Evolutionary conservation across 495 filamentous ascomycete genomes (phyloP), one percentile per base, ranked within the genome.

Genomic region (Xylaria bambusicola): DNA sequence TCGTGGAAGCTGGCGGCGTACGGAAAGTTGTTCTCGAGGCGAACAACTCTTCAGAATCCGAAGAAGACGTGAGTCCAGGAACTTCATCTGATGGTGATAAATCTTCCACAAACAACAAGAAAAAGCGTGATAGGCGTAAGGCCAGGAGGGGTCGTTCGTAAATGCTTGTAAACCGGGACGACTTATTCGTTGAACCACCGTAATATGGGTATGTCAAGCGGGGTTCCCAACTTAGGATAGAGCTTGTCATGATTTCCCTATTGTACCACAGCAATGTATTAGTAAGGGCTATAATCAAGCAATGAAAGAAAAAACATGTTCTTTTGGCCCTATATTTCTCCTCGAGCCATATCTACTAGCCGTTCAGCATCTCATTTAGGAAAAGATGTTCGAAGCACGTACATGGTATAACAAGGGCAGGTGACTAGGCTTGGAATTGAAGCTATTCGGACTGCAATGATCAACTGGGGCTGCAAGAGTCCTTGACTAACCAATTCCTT

Each of bases 11-110:
- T 10, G 88, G 88, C 44, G 92, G 92, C 1, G 81, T 95, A 31
- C 86, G 88, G 41, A 97, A 97, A 75, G 84, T 94, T 10, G 85
- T 97, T 9, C 82, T 97, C 10, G 88, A 93, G 62, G 85, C 87
- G 38, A 88, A 81, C 18, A 84, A 81, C 64, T 80, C 77, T n/a
- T 74, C 74, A 4, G 69, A 71, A 15, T 56, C 54, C 6, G 65
- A 64, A 17, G 63, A 13, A 24, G 58, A 66, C 5, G 55, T 31
- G 13, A 56, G 8, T 44, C 35, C 9, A 41, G 55, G 46, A 38
- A 56, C 44, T 45, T 18, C 38, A 64, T 56, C 7, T 27, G 44
- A n/a, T 46, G 60, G 12, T 31, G 50, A 10, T 51, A 64, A 10
- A 58, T 53, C 6, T 60, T 62, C 29, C 51, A 48, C 27, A 2